A percentile compares a stretch with the other conserved stretches of the same genome.
Conservation (phyloP, 805 yeast species). For the Middelhovenomyces tepae region DNA sequence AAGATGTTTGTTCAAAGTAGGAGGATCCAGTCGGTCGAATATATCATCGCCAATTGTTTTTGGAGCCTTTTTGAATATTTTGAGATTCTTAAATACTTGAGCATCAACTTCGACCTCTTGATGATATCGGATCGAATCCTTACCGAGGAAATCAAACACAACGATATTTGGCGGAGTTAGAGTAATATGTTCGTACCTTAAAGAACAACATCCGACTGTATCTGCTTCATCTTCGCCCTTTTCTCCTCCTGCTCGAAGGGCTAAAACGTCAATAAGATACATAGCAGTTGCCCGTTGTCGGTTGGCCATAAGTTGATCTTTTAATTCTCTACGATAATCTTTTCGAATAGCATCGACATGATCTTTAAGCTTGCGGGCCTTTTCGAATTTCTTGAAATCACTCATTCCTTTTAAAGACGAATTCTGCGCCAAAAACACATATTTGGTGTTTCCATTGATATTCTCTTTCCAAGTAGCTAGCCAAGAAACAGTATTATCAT, state of each 20-base stretch:
- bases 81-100: conserved; percentile 85
- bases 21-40: conserved; percentile 83
- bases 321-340: conserved; percentile 64
- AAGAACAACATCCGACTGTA: conserved; percentile 95
- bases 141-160: conserved; percentile 88
- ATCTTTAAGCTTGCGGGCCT: conserved; percentile 74
- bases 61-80: conserved; percentile 80
- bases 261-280: conserved; percentile 84
- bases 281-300: conserved; percentile 93
- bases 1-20: conserved; percentile 72
- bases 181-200: conserved; percentile 82
- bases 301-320: conserved; percentile 68
- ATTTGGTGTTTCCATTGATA: conserved; percentile 71
- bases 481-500: conserved; percentile 91
- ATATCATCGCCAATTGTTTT: conserved; percentile 87
- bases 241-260: conserved; percentile 97
- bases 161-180: conserved; percentile 80
- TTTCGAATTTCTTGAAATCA: conserved; percentile 86
- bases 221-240: conserved; percentile 97
- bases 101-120: conserved; percentile 87
- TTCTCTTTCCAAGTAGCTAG: conserved; percentile 96
- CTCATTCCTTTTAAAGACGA: conserved; percentile 87
- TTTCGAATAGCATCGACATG: conserved; percentile 64
- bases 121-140: conserved; percentile 83
- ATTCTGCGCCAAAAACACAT: conserved; percentile 84